Conservation (phyloP, 164 flowering plant genomes). For the Annona cherimola region DNA sequence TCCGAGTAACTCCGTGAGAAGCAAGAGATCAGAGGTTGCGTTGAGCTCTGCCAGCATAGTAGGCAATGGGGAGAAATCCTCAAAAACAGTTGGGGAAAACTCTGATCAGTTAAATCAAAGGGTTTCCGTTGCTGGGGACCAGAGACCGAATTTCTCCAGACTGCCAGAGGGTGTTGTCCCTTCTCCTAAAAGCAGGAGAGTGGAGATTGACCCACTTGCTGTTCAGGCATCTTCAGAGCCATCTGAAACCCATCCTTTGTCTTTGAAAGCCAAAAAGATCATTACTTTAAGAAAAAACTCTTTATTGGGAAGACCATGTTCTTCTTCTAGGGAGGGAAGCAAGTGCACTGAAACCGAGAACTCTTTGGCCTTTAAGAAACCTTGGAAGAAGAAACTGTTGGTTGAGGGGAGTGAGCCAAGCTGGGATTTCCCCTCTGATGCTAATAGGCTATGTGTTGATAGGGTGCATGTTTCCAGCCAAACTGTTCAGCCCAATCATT, state of each 20-base stretch:
- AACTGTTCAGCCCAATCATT: background rate
- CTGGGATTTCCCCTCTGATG: slow-evolving; percentile 13
- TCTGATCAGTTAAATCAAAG: slow-evolving; percentile 15
- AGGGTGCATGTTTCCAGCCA: background rate
- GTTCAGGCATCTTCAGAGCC: slow-evolving; percentile 1
- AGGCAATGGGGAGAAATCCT: slow-evolving; percentile 20
- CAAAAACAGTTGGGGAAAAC: slow-evolving; percentile 15
- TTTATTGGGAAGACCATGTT: slow-evolving; percentile 7
- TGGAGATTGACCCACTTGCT: slow-evolving; percentile 8
- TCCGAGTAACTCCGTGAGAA: slow-evolving; percentile 26
- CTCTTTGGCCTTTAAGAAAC: slow-evolving; percentile 15
- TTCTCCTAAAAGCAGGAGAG: slow-evolving; percentile 23
- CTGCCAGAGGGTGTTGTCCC: slow-evolving; percentile 17
- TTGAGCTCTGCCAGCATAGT: slow-evolving; percentile 6
- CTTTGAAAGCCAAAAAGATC: slow-evolving; percentile 19
- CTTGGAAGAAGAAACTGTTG: slow-evolving; percentile 11
- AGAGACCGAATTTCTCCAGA: slow-evolving; percentile 14
- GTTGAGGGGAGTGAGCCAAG: slow-evolving; percentile 22
- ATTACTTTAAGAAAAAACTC: slow-evolving; percentile 21
- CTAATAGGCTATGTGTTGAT: slow-evolving; percentile 8
- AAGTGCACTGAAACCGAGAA: slow-evolving; percentile 11
- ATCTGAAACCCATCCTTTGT: slow-evolving; percentile 14
- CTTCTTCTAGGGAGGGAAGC: slow-evolving; percentile 11
- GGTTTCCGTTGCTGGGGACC: slow-evolving; percentile 12
- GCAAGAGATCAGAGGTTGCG: slow-evolving; percentile 1